Conservation (phyloP, 306 rosid genomes). For the Cyamopsis tetragonoloba region DNA sequence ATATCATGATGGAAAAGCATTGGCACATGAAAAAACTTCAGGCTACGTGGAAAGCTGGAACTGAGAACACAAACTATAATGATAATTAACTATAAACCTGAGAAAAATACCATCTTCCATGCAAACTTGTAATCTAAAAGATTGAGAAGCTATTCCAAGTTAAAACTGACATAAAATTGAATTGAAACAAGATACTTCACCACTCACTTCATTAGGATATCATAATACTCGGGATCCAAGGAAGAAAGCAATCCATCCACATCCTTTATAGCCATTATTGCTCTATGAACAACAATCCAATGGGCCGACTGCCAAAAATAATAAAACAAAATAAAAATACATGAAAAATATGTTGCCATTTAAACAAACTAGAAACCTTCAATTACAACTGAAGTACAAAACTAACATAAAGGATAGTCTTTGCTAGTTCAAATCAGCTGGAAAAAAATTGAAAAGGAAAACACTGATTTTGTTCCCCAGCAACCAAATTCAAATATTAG, state of each 20-base stretch:
- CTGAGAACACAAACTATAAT: slow-evolving; percentile 8
- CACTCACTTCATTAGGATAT: slow-evolving; percentile 90
- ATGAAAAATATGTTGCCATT: neutral
- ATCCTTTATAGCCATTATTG: slow-evolving; percentile 93
- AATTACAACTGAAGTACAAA: neutral
- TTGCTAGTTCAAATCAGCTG: neutral
- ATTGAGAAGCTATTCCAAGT: neutral
- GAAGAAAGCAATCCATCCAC: slow-evolving; percentile 92
- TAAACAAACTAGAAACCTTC: slow-evolving; percentile 1
- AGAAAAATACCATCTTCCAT: neutral
- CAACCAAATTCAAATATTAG: neutral
- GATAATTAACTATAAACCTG: neutral
- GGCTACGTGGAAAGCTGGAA: slow-evolving; percentile 5
- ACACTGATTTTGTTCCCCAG: neutral
- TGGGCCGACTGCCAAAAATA: slow-evolving; percentile 67
- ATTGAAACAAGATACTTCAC: neutral
- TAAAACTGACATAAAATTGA: neutral
- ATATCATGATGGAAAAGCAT: neutral
- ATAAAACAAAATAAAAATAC: neutral
- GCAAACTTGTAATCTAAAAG: neutral
- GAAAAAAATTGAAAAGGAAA: neutral
- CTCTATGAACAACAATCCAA: slow-evolving; percentile 95
- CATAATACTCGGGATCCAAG: slow-evolving; percentile 97
- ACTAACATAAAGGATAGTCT: neutral
- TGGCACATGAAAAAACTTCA: neutral